phyloP scores from a whole-genome alignment of 2,329 filamentous ascomycete genomes.

The Aaosphaeria pasadenensis region DNA sequence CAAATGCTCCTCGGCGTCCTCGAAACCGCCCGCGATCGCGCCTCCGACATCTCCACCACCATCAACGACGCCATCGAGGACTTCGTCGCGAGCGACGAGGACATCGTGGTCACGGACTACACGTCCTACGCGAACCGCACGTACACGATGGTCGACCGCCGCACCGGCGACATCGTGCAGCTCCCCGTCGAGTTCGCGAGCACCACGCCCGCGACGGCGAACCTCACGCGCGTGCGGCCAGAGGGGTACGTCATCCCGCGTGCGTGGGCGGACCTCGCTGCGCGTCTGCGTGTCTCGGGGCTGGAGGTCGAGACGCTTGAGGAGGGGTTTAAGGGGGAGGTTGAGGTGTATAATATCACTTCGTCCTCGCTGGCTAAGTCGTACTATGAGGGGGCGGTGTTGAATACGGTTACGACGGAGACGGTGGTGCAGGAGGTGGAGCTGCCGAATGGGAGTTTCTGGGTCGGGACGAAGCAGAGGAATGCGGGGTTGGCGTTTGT shows the following conservation, averaged over 20 bases:
- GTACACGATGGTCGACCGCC: slow-evolving; percentile 33
- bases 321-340: no score
- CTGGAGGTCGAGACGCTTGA: no score
- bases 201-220: slow-evolving; percentile 33
- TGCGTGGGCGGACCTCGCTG: slow-evolving; percentile 30
- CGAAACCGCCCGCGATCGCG: slow-evolving; percentile 29
- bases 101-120: slow-evolving; percentile 32
- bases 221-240: slow-evolving; percentile 31
- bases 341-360: no score
- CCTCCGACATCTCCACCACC: slow-evolving; percentile 20
- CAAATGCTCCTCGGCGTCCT: slow-evolving; percentile 34
- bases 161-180: slow-evolving; percentile 28
- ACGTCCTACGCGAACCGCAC: slow-evolving; percentile 24
- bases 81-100: slow-evolving; percentile 19
- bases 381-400: no score
- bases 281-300: no score
- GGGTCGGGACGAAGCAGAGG: no score
- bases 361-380: no score
- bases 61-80: slow-evolving; percentile 26
- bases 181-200: slow-evolving; percentile 32
- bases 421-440: no score
- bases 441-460: no score
- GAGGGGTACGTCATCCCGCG: slow-evolving; percentile 36
- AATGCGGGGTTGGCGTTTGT: no score
- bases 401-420: no score